These are phyloP conservation scores for Solanum virginianum DNA, from an alignment of 257 asterid genomes.

Conservation along the genomic window DNA sequence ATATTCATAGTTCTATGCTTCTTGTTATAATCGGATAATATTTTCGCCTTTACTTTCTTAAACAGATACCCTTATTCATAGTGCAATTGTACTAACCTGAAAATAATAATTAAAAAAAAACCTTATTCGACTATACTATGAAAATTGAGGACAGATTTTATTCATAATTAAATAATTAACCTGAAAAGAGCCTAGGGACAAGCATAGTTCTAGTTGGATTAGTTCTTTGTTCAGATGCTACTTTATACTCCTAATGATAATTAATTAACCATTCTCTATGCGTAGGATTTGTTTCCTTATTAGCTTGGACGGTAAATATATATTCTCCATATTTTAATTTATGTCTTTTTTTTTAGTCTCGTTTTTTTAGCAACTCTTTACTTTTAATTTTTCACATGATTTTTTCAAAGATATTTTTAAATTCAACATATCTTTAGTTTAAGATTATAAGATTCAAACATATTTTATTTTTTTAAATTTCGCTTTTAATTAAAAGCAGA, in stretches of 20 bases:
- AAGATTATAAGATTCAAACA: accelerated
- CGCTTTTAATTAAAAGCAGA: neutral
- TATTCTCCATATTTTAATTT: too few relatives aligned
- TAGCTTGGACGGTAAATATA: neutral
- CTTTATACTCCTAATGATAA: neutral
- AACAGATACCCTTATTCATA: too few relatives aligned
- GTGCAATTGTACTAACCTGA: too few relatives aligned
- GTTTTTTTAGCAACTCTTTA: too few relatives aligned
- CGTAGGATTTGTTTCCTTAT: neutral
- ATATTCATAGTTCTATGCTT: neutral
- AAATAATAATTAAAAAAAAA: too few relatives aligned
- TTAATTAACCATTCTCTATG: neutral
- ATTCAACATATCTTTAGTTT: too few relatives aligned
- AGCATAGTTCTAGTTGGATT: neutral
- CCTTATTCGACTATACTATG: neutral
- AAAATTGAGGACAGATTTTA: neutral
- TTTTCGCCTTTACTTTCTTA: too few relatives aligned
- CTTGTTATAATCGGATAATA: neutral
- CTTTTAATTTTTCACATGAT: too few relatives aligned
- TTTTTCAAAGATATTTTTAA: too few relatives aligned
- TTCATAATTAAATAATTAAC: neutral
- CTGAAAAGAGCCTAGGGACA: neutral
- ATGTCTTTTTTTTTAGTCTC: too few relatives aligned
- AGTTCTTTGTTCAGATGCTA: neutral
- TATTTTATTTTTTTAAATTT: neutral